A percentile compares a stretch with the other conserved stretches of the same genome.
phyloP scores from a whole-genome alignment of 2,329 filamentous ascomycete species.

The Trichoderma simmonsii region DNA sequence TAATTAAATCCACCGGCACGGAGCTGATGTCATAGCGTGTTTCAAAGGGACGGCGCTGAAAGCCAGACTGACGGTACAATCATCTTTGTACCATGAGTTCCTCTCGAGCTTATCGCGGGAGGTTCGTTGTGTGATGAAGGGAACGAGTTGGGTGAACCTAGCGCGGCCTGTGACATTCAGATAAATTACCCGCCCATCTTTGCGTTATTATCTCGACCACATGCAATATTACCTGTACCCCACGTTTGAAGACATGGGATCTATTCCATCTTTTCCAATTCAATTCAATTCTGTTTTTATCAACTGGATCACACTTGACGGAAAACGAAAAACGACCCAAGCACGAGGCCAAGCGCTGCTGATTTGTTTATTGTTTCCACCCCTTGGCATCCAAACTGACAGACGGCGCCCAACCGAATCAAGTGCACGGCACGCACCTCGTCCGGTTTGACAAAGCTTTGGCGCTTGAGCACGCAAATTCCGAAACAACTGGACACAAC shows the following conservation, averaged over 20 bases:
- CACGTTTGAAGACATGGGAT: not conserved
- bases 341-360: not conserved
- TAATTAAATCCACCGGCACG: not conserved
- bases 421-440: not conserved
- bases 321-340: not conserved
- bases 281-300: not conserved
- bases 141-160: not conserved
- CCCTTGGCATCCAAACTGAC: not conserved
- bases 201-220: not conserved
- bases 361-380: not conserved
- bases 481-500: constrained; percentile 2
- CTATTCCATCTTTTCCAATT: not conserved
- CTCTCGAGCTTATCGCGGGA: not conserved
- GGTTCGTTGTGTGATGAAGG: not conserved
- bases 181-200: not conserved
- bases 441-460: not conserved
- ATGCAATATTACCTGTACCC: not conserved
- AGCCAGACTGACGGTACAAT: not conserved
- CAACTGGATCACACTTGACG: not conserved
- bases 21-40: constrained; percentile 13
- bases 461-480: not conserved
- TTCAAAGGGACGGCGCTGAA: not conserved
- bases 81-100: not conserved
- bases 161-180: not conserved
- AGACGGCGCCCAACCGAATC: not conserved